Evolutionary conservation across 306 rosid genomes (phyloP), one percentile per base, ranked within the genome.

Genomic region (Casuarina glauca): DNA sequence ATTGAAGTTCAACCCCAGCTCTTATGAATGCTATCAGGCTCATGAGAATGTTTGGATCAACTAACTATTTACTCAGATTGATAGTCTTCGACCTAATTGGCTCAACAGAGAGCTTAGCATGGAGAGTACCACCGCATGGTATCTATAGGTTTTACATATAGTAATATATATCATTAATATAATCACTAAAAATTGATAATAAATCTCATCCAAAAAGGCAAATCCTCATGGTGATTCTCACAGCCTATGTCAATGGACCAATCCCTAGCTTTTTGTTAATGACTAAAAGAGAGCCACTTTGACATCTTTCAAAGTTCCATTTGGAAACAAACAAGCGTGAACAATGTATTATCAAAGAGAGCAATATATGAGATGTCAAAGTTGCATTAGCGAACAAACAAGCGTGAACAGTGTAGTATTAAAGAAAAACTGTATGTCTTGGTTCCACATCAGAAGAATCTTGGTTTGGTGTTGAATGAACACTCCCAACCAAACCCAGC

Each of bases 1-100:
- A 41, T 66, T 66, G 71, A 66, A 66, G 50, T 41, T 67, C 71
- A 67, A 42, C 44, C 44, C 15, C 50, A 17, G 35, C 32, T 67
- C 9, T 16, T 7, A 17, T 67, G 13, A 50, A 67, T 42, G 32
- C 49, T 67, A 9, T 67, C 36, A 9, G n/a, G 50, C 50, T 67
- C 11, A n/a, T 17, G 50, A 67, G 7, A 9, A 17, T 3, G 13
- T 41, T 9, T 13, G 42, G 43, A 17, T 61, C 12, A 43, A 20
- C 26, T 53, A n/a, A 13, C 43, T 35, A 61, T 35, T 11, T 35
- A 61, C 68, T 61, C 15, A 1, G n/a, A 66, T 2, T 42, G 51
- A 42, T 7, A 3, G 36, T 41, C 32, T 42, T 67, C 13, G 16
- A 41, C 50, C 1, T 42, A 19, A 67, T 67, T 67, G 13, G 35